Evolutionary conservation across 108 stramenopile genomes (phyloP).

Genomic region (Skeletonema menzelii): DNA sequence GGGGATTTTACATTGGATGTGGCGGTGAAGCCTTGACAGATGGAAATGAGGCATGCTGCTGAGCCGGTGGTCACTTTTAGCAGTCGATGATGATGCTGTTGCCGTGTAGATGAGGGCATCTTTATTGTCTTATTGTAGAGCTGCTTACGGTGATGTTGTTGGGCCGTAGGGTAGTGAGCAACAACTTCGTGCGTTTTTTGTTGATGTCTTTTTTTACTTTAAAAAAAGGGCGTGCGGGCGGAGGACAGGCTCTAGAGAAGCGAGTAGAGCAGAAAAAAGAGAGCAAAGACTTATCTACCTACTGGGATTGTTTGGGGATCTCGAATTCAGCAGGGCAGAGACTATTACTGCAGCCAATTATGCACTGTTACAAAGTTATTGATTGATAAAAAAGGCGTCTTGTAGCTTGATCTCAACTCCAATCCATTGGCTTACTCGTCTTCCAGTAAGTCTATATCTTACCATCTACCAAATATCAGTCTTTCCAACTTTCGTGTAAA

Average conservation of each 20-base stretch:
- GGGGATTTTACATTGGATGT: neutral
- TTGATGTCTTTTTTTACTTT: neutral
- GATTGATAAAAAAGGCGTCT: no score
- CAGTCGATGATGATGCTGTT: neutral
- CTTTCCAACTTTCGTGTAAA: slow-evolving; percentile 34
- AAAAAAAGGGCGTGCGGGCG: no score
- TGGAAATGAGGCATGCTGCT: neutral
- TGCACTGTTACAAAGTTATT: no score
- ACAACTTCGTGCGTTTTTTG: neutral
- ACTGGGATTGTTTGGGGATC: no score
- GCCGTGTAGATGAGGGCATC: neutral
- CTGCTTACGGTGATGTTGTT: neutral
- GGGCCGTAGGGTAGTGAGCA: neutral
- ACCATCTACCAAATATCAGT: slow-evolving; percentile 17
- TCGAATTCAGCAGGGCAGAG: no score
- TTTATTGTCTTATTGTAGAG: neutral
- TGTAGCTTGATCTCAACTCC: neutral
- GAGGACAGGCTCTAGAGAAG: no score
- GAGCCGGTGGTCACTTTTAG: neutral
- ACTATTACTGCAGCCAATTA: no score
- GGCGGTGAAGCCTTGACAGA: slow-evolving; percentile 26
- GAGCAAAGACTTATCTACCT: no score
- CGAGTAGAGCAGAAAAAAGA: no score
- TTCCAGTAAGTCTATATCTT: no score
- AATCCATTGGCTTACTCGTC: neutral